phyloP scores from a whole-genome alignment of 1,284 basidiomycete species.

The Cryptococcus jaspeensis region DNA sequence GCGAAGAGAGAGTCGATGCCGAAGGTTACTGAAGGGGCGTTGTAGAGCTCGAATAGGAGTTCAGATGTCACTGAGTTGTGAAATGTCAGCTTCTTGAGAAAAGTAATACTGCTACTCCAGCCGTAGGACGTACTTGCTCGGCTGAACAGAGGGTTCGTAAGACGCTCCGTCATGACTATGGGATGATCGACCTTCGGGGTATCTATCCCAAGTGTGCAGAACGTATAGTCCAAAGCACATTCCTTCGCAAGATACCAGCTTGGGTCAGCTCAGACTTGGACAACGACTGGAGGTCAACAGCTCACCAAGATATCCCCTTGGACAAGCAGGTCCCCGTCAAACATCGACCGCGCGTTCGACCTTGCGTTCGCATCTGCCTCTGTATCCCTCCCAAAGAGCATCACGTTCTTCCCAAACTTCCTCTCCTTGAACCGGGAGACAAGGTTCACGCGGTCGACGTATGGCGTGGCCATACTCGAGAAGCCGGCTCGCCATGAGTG shows the following conservation, averaged over 20 bases:
- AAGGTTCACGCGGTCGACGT: constrained; percentile 67
- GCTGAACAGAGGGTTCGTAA: constrained; percentile 87
- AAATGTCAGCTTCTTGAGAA: not conserved
- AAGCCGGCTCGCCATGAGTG: constrained; percentile 89
- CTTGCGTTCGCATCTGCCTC: constrained; percentile 79
- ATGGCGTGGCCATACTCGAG: constrained; percentile 52
- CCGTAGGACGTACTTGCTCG: constrained; percentile 64
- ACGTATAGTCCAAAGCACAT: constrained; percentile 88
- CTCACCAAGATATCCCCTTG: constrained; percentile 88
- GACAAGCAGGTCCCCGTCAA: constrained; percentile 85
- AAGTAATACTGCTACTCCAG: not conserved
- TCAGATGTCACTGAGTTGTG: constrained; percentile 77
- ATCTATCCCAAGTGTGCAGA: constrained; percentile 81
- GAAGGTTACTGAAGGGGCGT: constrained; percentile 80
- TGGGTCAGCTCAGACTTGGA: constrained; percentile 2
- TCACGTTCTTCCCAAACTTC: constrained; percentile 70
- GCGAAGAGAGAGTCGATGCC: constrained; percentile 92
- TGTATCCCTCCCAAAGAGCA: constrained; percentile 80
- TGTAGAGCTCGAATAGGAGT: constrained; percentile 93
- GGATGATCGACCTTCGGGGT: constrained; percentile 79
- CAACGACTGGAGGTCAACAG: constrained; percentile 15
- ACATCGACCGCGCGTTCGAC: constrained; percentile 72
- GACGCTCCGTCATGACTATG: constrained; percentile 88
- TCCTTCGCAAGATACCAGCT: no score
- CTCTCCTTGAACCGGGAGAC: constrained; percentile 85